These are phyloP conservation scores for Alternaria sp. DNA, from an alignment of 2,329 filamentous ascomycete genomes.

Conservation along the genomic window DNA sequence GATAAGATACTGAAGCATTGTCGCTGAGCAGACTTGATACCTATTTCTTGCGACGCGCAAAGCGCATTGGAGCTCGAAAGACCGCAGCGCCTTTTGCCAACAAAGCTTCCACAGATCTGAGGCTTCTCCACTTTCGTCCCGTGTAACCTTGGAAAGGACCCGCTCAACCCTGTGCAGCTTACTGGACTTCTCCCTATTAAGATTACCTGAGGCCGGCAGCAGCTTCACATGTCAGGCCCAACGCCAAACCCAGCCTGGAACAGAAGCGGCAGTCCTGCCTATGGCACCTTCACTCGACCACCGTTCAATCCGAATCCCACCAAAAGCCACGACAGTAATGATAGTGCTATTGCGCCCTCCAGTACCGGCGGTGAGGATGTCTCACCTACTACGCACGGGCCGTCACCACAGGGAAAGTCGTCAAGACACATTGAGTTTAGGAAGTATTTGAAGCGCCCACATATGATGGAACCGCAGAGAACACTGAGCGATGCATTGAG, in stretches of 20 bases:
- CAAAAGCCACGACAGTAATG: constrained; percentile 29
- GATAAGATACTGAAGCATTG: constrained; percentile 10
- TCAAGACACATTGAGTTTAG: constrained; percentile 46
- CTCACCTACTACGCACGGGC: constrained; percentile 36
- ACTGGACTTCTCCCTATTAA: neutral
- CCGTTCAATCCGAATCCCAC: constrained; percentile 24
- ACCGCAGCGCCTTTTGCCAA: constrained; percentile 12
- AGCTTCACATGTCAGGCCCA: constrained; percentile 39
- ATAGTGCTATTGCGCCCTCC: constrained; percentile 29
- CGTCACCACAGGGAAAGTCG: constrained; percentile 27
- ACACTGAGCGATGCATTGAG: constrained; percentile 51
- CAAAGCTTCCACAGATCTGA: constrained; percentile 8
- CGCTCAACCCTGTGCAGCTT: constrained; percentile 9
- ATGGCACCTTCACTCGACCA: constrained; percentile 37
- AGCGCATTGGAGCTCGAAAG: constrained; percentile 7
- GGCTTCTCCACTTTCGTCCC: constrained; percentile 15
- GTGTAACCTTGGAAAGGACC: constrained; percentile 7
- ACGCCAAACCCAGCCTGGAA: constrained; percentile 41
- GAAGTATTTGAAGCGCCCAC: constrained; percentile 46
- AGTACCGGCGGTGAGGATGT: constrained; percentile 30
- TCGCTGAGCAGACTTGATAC: neutral
- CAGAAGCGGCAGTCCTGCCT: constrained; percentile 31
- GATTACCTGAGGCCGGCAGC: constrained; percentile 7
- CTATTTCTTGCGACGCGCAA: neutral
- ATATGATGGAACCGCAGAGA: constrained; percentile 43